phyloP scores from a whole-genome alignment of 208 protist genomes.

The Trypanosoma vivax region DNA sequence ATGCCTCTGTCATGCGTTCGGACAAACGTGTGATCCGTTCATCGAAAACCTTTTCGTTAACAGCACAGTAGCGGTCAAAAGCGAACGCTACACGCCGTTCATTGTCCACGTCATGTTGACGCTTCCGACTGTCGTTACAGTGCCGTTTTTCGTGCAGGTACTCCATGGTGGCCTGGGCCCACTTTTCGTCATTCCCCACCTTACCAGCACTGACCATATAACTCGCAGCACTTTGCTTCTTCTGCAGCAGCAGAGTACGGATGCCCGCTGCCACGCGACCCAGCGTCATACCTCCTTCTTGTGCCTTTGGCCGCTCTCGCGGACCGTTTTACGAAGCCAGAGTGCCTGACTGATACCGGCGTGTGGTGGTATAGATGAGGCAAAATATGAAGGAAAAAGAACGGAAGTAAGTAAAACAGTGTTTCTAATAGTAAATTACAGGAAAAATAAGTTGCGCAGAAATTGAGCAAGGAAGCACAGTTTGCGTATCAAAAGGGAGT shows the following conservation, averaged over 20 bases:
- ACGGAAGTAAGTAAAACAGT: too few species aligned
- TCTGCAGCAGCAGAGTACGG: conserved; percentile 23
- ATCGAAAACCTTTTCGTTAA: conserved; percentile 46
- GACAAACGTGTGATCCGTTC: conserved; percentile 37
- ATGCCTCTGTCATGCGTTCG: conserved; percentile 57
- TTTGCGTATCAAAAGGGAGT: too few species aligned
- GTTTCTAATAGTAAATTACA: too few species aligned
- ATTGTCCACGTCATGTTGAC: conserved; percentile 63
- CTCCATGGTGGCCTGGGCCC: conserved; percentile 81
- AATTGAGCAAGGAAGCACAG: too few species aligned
- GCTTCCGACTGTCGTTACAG: conserved; percentile 72
- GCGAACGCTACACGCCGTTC: conserved; percentile 58
- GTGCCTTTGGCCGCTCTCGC: too few species aligned
- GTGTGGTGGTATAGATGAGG: too few species aligned
- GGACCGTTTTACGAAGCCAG: too few species aligned
- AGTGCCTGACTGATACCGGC: too few species aligned
- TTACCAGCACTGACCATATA: conserved; percentile 71
- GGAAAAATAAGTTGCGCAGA: too few species aligned
- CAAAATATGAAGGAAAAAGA: too few species aligned
- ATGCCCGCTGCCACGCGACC: background rate
- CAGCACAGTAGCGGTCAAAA: conserved; percentile 62
- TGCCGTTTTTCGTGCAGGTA: conserved; percentile 86
- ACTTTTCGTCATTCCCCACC: conserved; percentile 81
- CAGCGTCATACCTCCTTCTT: conserved; percentile 2
- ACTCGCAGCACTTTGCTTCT: conserved; percentile 67